Percentiles rank a stretch among this genome's conserved stretches.
phyloP scores from a whole-genome alignment of 768 basidiomycete species.

The Cyathus striatus region DNA sequence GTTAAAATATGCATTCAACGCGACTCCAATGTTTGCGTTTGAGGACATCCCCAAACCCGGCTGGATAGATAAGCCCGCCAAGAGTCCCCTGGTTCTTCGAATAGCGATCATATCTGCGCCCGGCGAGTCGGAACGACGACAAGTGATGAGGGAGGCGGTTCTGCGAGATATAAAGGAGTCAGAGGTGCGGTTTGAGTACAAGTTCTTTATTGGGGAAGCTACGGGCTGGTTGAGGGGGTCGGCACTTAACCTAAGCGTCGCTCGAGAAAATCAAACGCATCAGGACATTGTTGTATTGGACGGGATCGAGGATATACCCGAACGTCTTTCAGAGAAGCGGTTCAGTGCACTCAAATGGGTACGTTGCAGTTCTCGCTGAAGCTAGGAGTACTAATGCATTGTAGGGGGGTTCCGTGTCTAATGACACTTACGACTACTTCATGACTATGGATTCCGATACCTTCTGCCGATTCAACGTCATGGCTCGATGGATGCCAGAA shows the following conservation, averaged over 20 bases:
- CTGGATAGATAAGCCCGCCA: background rate
- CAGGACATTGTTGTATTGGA: background rate
- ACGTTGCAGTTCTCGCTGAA: background rate
- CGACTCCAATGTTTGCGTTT: no score
- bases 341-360: background rate
- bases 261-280: background rate
- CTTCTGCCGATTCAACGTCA: background rate
- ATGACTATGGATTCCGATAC: background rate
- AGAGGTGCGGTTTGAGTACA: background rate
- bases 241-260: background rate
- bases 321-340: slow-evolving; percentile 1
- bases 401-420: background rate
- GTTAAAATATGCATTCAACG: no score
- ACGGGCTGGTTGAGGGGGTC: background rate
- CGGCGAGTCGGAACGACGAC: background rate
- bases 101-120: background rate
- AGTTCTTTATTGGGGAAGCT: background rate
- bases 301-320: background rate
- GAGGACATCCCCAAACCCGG: no score
- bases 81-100: background rate
- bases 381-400: background rate
- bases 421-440: slow-evolving; percentile 1
- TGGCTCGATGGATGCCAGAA: background rate
- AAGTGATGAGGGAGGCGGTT: background rate
- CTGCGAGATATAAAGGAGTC: background rate